Conservation (phyloP, 805 yeast species). For the Brettanomyces bruxellensis region DNA sequence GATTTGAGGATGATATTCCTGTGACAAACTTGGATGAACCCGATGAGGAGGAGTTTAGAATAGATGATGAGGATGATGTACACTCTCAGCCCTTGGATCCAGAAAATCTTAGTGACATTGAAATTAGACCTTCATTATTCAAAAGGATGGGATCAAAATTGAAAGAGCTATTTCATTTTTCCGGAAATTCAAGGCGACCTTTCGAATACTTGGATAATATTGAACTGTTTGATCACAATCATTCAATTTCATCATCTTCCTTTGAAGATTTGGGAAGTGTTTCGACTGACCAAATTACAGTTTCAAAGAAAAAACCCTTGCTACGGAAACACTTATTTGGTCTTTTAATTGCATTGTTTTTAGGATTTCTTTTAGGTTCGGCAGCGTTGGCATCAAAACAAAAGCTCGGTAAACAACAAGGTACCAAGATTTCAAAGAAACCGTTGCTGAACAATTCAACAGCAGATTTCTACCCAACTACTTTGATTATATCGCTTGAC, state of each 20-base stretch:
- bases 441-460: slow-evolving; percentile 48
- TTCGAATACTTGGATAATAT: slow-evolving; percentile 13
- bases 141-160: background rate
- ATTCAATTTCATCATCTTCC: slow-evolving; percentile 12
- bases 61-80: slow-evolving; percentile 14
- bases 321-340: background rate
- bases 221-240: slow-evolving; percentile 6
- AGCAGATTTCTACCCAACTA: slow-evolving; percentile 64
- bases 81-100: slow-evolving; percentile 11
- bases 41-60: slow-evolving; percentile 25
- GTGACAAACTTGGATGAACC: slow-evolving; percentile 42
- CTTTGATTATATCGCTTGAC: slow-evolving; percentile 71
- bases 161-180: background rate
- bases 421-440: slow-evolving; percentile 9
- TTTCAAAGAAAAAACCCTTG: background rate
- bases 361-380: slow-evolving; percentile 3
- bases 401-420: slow-evolving; percentile 2
- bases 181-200: no score
- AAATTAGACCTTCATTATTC: background rate
- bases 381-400: slow-evolving; percentile 3
- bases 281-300: background rate
- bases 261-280: slow-evolving; percentile 13
- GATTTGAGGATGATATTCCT: slow-evolving; percentile 39
- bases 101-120: background rate
- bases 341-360: slow-evolving; percentile 4